Conservation (phyloP, 2,329 filamentous ascomycete species). For the Teratosphaeria nubilosa region DNA sequence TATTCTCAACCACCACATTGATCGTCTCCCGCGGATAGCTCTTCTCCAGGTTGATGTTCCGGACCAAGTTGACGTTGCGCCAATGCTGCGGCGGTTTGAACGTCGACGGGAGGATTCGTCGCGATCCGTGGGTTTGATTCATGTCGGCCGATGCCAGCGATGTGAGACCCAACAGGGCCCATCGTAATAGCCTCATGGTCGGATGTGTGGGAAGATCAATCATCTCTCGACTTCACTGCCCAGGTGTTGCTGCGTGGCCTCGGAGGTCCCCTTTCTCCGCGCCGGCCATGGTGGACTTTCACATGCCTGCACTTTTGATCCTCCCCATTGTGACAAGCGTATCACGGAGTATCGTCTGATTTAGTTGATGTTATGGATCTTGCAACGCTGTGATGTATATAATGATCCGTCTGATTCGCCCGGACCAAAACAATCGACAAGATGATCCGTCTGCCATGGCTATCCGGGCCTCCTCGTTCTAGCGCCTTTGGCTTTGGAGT, state of each 20-base stretch:
- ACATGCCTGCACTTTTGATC: not conserved
- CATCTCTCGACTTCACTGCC: not conserved
- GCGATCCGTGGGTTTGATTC: slow-evolving; percentile 46
- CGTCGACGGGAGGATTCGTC: slow-evolving; percentile 36
- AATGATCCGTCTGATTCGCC: too few relatives aligned
- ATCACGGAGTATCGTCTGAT: not conserved
- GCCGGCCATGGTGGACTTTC: not conserved
- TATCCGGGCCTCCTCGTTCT: not conserved
- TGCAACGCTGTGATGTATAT: too few relatives aligned
- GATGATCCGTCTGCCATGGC: not conserved
- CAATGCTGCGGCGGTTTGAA: slow-evolving; percentile 87
- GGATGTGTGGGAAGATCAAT: not conserved
- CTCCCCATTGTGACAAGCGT: too few relatives aligned
- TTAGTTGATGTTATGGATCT: not conserved
- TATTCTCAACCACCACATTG: slow-evolving; percentile 91
- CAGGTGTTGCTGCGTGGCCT: not conserved
- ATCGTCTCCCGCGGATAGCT: slow-evolving; percentile 80
- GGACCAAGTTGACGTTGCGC: slow-evolving; percentile 85
- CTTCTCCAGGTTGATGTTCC: slow-evolving; percentile 87
- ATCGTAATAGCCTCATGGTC: slow-evolving; percentile 21
- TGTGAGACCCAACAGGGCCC: slow-evolving; percentile 38
- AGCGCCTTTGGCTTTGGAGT: not conserved
- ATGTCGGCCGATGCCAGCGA: slow-evolving; percentile 48
- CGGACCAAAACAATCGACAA: too few relatives aligned
- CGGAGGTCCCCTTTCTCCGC: not conserved